Percentiles rank a stretch among this genome's conserved stretches.
These are phyloP conservation scores for Aureobasidium sp. DNA, from an alignment of 2,329 filamentous ascomycete species.

Conservation along the genomic window DNA sequence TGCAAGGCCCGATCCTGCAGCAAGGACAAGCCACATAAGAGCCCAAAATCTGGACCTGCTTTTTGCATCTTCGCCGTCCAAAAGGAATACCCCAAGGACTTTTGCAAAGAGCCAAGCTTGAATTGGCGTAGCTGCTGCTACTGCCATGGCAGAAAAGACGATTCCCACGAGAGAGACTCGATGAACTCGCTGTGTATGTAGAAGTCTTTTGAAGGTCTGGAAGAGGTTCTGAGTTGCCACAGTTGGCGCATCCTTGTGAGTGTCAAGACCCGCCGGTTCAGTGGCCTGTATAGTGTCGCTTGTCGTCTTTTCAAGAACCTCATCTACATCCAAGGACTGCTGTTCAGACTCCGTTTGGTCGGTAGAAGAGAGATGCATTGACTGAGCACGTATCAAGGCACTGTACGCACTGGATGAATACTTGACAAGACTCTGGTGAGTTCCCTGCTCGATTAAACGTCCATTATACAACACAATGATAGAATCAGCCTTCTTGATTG, in stretches of 20 bases:
- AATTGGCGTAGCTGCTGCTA: not conserved
- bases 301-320: not conserved
- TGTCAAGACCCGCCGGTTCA: no score
- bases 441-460: conserved; percentile 39
- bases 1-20: not conserved
- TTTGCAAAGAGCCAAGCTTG: conserved; percentile 2
- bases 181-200: not conserved
- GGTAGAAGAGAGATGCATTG: not conserved
- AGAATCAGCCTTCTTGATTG: conserved; percentile 34
- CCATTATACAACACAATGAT: conserved; percentile 43
- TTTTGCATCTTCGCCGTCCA: not conserved
- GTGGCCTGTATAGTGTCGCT: not conserved
- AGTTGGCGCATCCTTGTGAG: not conserved
- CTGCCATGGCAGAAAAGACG: not conserved
- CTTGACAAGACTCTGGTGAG: conserved; percentile 26
- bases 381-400: not conserved
- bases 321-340: not conserved
- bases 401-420: not conserved
- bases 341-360: not conserved
- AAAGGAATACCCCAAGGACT: not conserved
- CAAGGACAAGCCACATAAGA: conserved; percentile 60
- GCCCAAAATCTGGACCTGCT: conserved; percentile 62
- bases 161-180: not conserved
- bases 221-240: not conserved
- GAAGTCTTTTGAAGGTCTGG: not conserved